phyloP scores from a whole-genome alignment of 768 basidiomycete genomes.

The Lentinula detonsa region DNA sequence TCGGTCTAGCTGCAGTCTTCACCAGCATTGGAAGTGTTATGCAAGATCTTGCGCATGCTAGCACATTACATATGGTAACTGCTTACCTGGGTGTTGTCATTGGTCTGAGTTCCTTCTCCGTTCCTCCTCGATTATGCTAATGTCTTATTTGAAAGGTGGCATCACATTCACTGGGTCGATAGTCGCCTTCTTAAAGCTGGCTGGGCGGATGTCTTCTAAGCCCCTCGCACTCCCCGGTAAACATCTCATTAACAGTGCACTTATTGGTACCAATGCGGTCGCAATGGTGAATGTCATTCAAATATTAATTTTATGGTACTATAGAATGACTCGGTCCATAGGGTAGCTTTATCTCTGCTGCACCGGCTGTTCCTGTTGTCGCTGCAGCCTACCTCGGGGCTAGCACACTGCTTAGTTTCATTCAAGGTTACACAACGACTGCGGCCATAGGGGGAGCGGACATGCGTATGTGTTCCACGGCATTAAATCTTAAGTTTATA shows the following conservation, averaged over 20 bases:
- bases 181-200: slow-evolving; percentile 84
- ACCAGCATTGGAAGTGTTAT: slow-evolving; percentile 83
- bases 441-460: slow-evolving; percentile 92
- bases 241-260: slow-evolving; percentile 65
- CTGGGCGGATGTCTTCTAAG: slow-evolving; percentile 73
- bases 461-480: slow-evolving; percentile 54
- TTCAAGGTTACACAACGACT: slow-evolving; percentile 83
- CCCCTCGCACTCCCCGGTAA: slow-evolving; percentile 70
- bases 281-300: slow-evolving; percentile 40
- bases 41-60: slow-evolving; percentile 59
- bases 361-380: slow-evolving; percentile 62
- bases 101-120: slow-evolving; percentile 33
- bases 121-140: neutral
- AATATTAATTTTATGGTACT: neutral
- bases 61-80: slow-evolving; percentile 72
- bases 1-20: slow-evolving; percentile 84
- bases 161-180: slow-evolving; percentile 88
- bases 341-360: slow-evolving; percentile 66
- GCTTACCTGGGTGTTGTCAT: slow-evolving; percentile 86
- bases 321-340: neutral
- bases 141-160: slow-evolving; percentile 40
- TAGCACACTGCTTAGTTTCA: slow-evolving; percentile 73
- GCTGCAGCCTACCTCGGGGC: slow-evolving; percentile 75
- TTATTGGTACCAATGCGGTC: slow-evolving; percentile 66
- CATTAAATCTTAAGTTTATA: neutral